Evolutionary conservation across 805 yeast species (phyloP).

Genomic region (Lachancea sp.): DNA sequence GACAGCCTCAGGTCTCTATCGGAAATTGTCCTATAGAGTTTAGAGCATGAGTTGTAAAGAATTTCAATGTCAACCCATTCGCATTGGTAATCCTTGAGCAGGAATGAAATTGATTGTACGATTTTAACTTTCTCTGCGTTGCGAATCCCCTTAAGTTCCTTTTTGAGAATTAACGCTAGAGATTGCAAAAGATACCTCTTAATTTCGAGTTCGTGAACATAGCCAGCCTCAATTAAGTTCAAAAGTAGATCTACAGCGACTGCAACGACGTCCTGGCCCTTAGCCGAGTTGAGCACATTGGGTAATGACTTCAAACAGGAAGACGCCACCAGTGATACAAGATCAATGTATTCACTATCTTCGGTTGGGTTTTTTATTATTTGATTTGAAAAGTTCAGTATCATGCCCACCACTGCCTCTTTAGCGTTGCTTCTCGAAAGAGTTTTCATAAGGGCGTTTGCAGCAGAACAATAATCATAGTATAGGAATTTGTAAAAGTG

Average conservation of each 20-base stretch:
- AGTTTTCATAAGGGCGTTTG: conserved; percentile 48
- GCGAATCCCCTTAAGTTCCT: conserved; percentile 47
- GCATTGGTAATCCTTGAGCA: conserved; percentile 50
- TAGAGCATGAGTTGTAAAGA: conserved; percentile 46
- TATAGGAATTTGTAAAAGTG: conserved; percentile 47
- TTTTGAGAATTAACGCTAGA: conserved; percentile 53
- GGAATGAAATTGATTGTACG: conserved; percentile 47
- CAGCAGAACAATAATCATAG: conserved; percentile 49
- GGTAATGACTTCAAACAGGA: conserved; percentile 49
- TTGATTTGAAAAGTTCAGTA: conserved; percentile 47
- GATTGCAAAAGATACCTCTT: conserved; percentile 49
- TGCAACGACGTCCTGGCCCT: conserved; percentile 42
- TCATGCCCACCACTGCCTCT: conserved; percentile 52
- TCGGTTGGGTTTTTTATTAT: conserved; percentile 40
- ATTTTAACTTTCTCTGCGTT: conserved; percentile 49
- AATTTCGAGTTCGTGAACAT: conserved; percentile 48
- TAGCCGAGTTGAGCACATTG: conserved; percentile 36
- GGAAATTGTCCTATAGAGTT: conserved; percentile 49
- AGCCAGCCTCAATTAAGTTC: conserved; percentile 51
- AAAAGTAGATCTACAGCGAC: conserved; percentile 46
- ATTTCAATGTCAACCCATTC: conserved; percentile 44
- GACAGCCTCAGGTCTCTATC: conserved; percentile 58
- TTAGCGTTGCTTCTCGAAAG: conserved; percentile 54
- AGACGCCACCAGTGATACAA: conserved; percentile 54
- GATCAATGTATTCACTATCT: conserved; percentile 40